Base-by-base conservation (phyloP, 2,329 filamentous ascomycete genomes). In the Dactylonectria macrodidyma region DNA sequence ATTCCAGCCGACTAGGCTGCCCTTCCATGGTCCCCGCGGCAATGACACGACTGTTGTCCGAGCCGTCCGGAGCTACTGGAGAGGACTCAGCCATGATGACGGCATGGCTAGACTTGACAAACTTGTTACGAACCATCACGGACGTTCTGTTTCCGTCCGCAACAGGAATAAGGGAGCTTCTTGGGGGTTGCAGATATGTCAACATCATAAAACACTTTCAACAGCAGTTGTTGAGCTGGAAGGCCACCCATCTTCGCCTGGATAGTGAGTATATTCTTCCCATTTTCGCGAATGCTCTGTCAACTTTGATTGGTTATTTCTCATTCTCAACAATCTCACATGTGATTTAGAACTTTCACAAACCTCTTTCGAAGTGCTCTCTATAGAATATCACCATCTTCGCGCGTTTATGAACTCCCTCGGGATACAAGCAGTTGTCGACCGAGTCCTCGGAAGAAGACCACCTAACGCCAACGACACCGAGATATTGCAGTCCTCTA, bases 401-500 rank as follows among this genome's bases (percentile, higher is more conserved):
- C 74, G 81, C 2, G 80, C 83, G 16, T 84, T 83, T 60, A 81
- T 81, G 46, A 84, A 84, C 54, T 83, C 82, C 0, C 81, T 89
- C 6, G 86, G 86, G 3, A 86, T 89, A 77, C 87, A 89, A 75
- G 87, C 87, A 2, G 84, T 89, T 3, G 86, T 88, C 3, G 87
- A 89, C 68, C 75, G 60, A 70, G 74, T 59, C 33, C 73, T 56
- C 72, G 79, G 63, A 1, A 44, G 48, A 4, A 60, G 60, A 12
- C 52, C 54, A 4, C 46, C 60, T 4, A 50, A 59, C 1, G 54
- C 54, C 1, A 58, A 51, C 6, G 50, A 67, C 14, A 50, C 62
- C 7, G 60, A 63, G 5, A 47, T 67, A 16, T 46, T 52, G 46
- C 84, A 76, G 77, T 84, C 44, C 73, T 84, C 11, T 76, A 82